Percentiles rank a stretch among this genome's conserved stretches.
These are phyloP conservation scores for Colletotrichum cuscutae DNA, from an alignment of 2,329 filamentous ascomycete genomes.

Conservation along the genomic window DNA sequence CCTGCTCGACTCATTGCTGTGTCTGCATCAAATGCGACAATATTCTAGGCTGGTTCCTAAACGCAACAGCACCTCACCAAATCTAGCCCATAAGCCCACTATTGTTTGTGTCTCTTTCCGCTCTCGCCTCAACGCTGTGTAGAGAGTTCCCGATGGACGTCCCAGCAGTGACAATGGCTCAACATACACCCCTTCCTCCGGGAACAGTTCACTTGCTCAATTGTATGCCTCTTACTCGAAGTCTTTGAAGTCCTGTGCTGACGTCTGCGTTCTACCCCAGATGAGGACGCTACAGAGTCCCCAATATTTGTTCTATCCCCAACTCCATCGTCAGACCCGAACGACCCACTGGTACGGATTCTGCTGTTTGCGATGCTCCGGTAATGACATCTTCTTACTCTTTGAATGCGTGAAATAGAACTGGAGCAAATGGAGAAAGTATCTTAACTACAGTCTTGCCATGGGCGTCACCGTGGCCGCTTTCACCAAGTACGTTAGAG, in stretches of 20 bases:
- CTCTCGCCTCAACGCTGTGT: not conserved
- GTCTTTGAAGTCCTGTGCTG: not conserved
- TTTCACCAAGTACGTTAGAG: slow-evolving; percentile 39
- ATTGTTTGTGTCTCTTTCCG: no score
- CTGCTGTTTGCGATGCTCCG: not conserved
- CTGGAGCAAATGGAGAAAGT: slow-evolving; percentile 43
- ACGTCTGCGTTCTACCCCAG: not conserved
- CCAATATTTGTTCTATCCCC: slow-evolving; percentile 25
- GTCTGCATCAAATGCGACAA: not conserved
- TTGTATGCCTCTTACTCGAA: not conserved
- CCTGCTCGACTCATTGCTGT: not conserved
- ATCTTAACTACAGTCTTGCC: slow-evolving; percentile 42
- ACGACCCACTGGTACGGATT: slow-evolving; percentile 43
- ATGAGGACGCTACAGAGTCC: slow-evolving; percentile 6
- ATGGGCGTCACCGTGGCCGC: slow-evolving; percentile 42
- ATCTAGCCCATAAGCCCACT: not conserved
- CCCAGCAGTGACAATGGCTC: not conserved
- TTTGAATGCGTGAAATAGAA: slow-evolving; percentile 37
- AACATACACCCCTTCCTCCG: not conserved
- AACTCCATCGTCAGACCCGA: slow-evolving; percentile 39
- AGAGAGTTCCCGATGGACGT: not conserved
- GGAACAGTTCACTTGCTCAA: slow-evolving; percentile 25
- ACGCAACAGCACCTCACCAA: not conserved
- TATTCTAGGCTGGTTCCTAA: slow-evolving; percentile 7
- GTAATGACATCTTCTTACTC: no score